Percentiles rank a stretch among this genome's conserved stretches.
Conservation (phyloP, 495 filamentous ascomycete species). For the Trichoderma gamsii region DNA sequence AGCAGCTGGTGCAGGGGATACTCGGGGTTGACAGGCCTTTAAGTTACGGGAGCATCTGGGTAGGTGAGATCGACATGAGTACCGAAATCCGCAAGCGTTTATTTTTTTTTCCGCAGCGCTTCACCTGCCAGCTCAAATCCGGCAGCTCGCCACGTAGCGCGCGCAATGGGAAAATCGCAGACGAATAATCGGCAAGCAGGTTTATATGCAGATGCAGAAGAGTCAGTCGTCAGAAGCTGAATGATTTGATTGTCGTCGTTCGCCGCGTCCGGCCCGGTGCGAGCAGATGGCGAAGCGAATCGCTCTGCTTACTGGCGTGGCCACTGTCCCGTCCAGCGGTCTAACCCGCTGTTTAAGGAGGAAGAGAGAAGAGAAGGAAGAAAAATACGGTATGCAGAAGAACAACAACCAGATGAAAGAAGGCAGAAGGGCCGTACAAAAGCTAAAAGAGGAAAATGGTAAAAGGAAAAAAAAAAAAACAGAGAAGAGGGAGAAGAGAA, state of each 20-base stretch:
- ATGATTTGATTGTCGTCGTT: background rate
- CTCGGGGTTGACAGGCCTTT: background rate
- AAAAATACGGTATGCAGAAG: background rate
- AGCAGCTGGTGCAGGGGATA: background rate
- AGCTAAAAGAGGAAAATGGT: background rate
- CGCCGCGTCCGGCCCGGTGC: background rate
- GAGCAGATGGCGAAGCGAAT: background rate
- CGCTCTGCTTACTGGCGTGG: background rate
- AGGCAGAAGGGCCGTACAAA: background rate
- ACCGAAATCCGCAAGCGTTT: slow-evolving; percentile 1
- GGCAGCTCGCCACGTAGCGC: background rate
- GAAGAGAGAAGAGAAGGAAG: background rate
- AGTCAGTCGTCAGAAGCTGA: background rate
- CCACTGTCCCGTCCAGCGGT: background rate
- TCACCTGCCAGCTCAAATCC: background rate
- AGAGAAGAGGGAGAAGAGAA: background rate
- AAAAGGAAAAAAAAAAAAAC: background rate
- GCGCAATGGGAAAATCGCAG: background rate
- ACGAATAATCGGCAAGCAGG: background rate
- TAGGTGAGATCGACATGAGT: slow-evolving; percentile 6
- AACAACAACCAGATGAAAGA: background rate
- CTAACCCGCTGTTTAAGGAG: background rate
- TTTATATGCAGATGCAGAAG: background rate
- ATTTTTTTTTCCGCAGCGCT: background rate
- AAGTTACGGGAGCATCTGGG: background rate